Evolutionary conservation across 2,329 filamentous ascomycete species (phyloP).

Genomic region (Stachybotrys echinatus): DNA sequence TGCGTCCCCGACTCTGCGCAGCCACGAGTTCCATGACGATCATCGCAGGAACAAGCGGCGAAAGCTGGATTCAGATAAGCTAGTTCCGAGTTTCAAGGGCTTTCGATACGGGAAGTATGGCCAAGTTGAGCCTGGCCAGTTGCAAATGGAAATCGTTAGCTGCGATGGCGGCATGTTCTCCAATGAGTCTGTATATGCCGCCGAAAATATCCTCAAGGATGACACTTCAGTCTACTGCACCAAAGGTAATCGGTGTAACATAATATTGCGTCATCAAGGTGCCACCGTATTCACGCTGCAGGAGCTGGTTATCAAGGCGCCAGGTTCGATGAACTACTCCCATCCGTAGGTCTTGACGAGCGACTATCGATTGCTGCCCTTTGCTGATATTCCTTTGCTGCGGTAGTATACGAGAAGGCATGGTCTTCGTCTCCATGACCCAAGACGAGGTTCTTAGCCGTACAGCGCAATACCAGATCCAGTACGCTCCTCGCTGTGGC

Average conservation of each 20-base stretch:
- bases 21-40: constrained; percentile 37
- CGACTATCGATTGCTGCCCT: background rate
- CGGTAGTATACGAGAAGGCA: constrained; percentile 75
- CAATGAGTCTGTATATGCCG: constrained; percentile 58
- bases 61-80: constrained; percentile 62
- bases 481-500: constrained; percentile 41
- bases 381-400: constrained; percentile 18
- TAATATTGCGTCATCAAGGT: constrained; percentile 77
- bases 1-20: constrained; percentile 27
- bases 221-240: constrained; percentile 87
- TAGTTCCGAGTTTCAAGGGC: constrained; percentile 41
- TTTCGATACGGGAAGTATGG: constrained; percentile 84
- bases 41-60: constrained; percentile 59
- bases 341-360: constrained; percentile 67
- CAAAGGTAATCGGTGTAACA: constrained; percentile 79
- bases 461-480: constrained; percentile 71
- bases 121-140: constrained; percentile 74
- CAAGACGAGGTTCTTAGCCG: constrained; percentile 68
- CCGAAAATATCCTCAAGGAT: constrained; percentile 78
- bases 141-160: constrained; percentile 83
- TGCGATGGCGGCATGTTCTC: constrained; percentile 76
- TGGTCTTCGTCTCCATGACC: constrained; percentile 87
- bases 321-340: constrained; percentile 68
- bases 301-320: constrained; percentile 83
- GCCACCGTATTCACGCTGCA: constrained; percentile 76